Base-by-base conservation (phyloP, 2,329 filamentous ascomycete species). In the Stagonosporopsis vannaccii region DNA sequence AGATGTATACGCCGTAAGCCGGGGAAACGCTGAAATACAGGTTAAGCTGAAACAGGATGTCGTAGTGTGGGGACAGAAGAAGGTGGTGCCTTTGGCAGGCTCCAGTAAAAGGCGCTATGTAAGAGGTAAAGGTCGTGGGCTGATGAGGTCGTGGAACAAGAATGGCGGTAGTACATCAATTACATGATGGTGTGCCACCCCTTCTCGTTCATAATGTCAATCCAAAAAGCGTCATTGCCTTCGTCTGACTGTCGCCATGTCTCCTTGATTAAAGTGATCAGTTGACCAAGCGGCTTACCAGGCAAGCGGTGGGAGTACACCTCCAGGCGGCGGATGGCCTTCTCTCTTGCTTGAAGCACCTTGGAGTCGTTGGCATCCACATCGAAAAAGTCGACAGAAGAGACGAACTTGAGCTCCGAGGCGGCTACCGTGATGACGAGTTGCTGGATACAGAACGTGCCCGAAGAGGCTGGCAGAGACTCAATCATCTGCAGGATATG, bases 111-210 rank as follows among this genome's bases (percentile, higher is more conserved):
- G 48, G 25, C 50, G 46, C 51, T 58, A 30, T 49, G 50, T 44
- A 55, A 42, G 35, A 9, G 32, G n/a, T 40, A 41, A 44, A 47
- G 46, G 48, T 42, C 43, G 50, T 58, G 46, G 19, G 23, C n/a
- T 39, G 32, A 30, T 47, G 17, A 36, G n/a, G 28, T 17, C 25
- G 30, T 36, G 22, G 36, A 35, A 12, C 22, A 40, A 51, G 33
- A 11, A 11, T 30, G 45, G 22, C 17, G 30, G 19, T 17, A 33
- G 39, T 17, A 20, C n/a, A 71, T 58, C 39, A 40, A 81, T 19
- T 79, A 81, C 79, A 84, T 82, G 23, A 84, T 80, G 13, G 82
- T 84, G 67, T 85, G 81, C 81, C 81, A 84, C 8, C 81, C 79
- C 55, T 81, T 83, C 67, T 84, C 81, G 61, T 83, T 80, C 79